Evolutionary conservation across 2,329 filamentous ascomycete species (phyloP), one percentile per base, ranked within the genome.

Genomic region (Triangularia setosa): DNA sequence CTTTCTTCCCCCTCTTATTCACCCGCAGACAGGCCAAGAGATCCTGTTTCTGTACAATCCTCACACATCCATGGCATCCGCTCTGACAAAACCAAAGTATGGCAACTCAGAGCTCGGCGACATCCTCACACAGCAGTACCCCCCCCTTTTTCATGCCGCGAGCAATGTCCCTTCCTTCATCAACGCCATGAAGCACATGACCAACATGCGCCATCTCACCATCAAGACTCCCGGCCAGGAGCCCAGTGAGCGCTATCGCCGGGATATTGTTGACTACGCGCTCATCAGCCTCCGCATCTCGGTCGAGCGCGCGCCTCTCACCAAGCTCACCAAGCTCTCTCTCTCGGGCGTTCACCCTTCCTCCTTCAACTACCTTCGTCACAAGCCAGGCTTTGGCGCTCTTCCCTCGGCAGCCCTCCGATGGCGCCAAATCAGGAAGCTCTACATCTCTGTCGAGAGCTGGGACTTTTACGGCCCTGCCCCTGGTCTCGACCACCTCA

Each of bases 121-220:
- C 73, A 84, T 96, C 64, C 82, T 96, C 66, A 91, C 92, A 14
- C 87, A 92, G 73, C 92, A 96, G 77, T 96, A 96, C 72, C 91
- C 92, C 60, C 91, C 93, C 5, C 79, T 96, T 2, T 96, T 96
- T 78, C 93, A 97, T 73, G 91, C 92, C 6, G 91, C 93, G 7
- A 94, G 91, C 66, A 95, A 97, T 73, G 89, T 96, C 6, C 86
- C 90, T 4, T 90, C 91, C 44, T 96, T 97, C 78, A 88, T 94
- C 70, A 83, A 87, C 68, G 90, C 90, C 58, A 81, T 96, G 73
- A 84, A 83, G 35, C 80, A 87, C 67, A 76, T 96, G 72, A 79
- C 85, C 64, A 90, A 89, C 70, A 80, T 97, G 71, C 81, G 85
- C 55, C 90, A 94, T 74, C 81, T 97, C 65, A 89, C 85, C 58